Percentiles rank a stretch among this genome's conserved stretches.
Evolutionary conservation across 2,329 filamentous ascomycete genomes (phyloP).

Genomic region (Sporothrix luriei): DNA sequence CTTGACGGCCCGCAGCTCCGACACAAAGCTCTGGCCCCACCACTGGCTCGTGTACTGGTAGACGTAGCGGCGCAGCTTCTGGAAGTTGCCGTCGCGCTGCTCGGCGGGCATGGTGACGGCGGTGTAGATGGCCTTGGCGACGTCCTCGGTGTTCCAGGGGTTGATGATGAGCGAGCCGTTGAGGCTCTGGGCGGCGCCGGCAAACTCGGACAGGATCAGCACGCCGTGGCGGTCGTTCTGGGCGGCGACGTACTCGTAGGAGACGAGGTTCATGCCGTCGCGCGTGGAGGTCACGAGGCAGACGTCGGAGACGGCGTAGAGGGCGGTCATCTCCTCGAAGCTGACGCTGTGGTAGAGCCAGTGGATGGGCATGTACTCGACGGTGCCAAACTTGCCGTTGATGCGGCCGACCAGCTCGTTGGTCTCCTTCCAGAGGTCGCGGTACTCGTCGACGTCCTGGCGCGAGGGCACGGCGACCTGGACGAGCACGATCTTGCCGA

Average conservation of each 20-base stretch:
- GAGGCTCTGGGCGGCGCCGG: conserved; percentile 89
- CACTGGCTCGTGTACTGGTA: conserved; percentile 97
- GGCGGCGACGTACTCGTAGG: conserved; percentile 96
- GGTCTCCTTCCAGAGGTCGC: conserved; percentile 90
- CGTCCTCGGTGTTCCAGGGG: conserved; percentile 96
- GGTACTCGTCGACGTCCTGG: conserved; percentile 96
- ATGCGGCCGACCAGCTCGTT: conserved; percentile 97
- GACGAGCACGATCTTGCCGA: conserved; percentile 93
- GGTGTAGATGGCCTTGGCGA: conserved; percentile 90
- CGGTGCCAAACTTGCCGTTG: conserved; percentile 94
- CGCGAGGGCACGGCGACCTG: conserved; percentile 94
- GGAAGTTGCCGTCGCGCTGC: conserved; percentile 81
- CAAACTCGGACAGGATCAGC: conserved; percentile 95
- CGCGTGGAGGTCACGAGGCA: conserved; percentile 94
- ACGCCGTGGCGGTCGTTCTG: conserved; percentile 88
- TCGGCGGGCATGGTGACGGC: conserved; percentile 96
- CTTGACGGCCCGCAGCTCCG: conserved; percentile 60
- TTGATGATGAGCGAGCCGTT: conserved; percentile 95
- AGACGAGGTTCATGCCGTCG: conserved; percentile 98
- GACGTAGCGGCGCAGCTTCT: conserved; percentile 91
- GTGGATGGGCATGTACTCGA: conserved; percentile 99
- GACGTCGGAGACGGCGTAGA: conserved; percentile 90
- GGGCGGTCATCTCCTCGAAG: conserved; percentile 90
- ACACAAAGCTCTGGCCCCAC: conserved; percentile 93
- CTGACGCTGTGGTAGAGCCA: conserved; percentile 96